Evolutionary conservation across 345 rosid species (phyloP), one percentile per base, ranked within the genome.

Genomic region (Citrus medica): DNA sequence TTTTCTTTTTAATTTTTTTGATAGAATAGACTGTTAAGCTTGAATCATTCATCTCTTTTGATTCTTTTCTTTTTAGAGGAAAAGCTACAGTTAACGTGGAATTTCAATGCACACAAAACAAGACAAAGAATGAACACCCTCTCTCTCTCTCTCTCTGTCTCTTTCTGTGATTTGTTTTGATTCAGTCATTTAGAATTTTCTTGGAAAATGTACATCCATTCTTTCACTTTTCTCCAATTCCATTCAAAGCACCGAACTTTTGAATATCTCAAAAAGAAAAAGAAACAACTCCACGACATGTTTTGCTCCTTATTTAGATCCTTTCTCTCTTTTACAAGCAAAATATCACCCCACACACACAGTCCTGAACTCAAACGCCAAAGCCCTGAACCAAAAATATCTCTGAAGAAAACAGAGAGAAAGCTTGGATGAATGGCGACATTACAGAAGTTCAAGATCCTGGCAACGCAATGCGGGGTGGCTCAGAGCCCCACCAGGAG

Each of bases 381-480:
- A 77, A 72, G 53, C 81, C 81, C 59, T 46, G 13, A 27, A 40
- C 9, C 35, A 69, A 76, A 17, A 27, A 25, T 51, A 32, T 25
- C 58, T 4, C 38, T 17, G 17, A 72, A 58, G 56, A 82, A 21
- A 74, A 32, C 53, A 55, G 79, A 67, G 17, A 80, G 42, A n/a
- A 8, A 30, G 53, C 66, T 56, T 9, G 58, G 67, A 93, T 9
- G 58, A 69, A 93, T 95, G 99, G 93, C 98, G 30, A 71, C 99
- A 24, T 55, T 95, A 82, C 94, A 92, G 80, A 91, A 89, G 76
- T 93, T 93, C 89, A 93, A 90, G 93, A 85, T 93, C 30, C 83
- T 92, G 5, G 91, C 98, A 35, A 90, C 96, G 7, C 97, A 92
- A 82, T 95, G 99, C 6, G 97, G 97, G 42, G 96, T 93, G n/a